Evolutionary conservation across 2,329 filamentous ascomycete species (phyloP), one percentile per base, ranked within the genome.

Genomic region (Mycosphaerella sp.): DNA sequence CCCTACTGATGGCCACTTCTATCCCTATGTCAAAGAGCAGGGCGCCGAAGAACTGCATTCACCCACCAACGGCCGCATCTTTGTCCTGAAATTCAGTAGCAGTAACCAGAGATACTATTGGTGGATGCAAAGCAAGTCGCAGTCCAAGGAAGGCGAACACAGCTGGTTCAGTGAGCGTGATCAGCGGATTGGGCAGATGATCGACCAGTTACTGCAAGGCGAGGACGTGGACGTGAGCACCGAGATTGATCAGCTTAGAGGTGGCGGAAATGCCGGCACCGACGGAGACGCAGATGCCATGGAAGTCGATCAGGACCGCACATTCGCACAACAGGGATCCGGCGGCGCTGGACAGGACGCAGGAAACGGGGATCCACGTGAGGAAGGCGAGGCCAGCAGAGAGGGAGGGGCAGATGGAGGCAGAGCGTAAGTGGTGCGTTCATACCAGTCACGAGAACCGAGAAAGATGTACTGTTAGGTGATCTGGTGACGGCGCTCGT

Each of bases 401-500:
- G 89, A 95, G 72, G 93, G 91, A 54, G 93, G 94, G 68, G 89
- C 89, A 62, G 93, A 97, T 73, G 93, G 94, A 66, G 94, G 88
- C 74, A 84, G 93, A 96, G 93, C 91, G 93, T 98, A 97, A 91
- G 94, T 98, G 45, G 28, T 41, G 37, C 39, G 21, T 41, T 36
- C 36, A 13, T 25, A 17, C 9, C 8, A 34, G 14, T 4, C 18
- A 28, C 17, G 10, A 40, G 16, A 18, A 18, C 28, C 10, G 30
- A 6, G 3, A n/a, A 8, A 2, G 6, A 34, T 34, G 30, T 34
- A 34, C 30, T 34, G 9, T n/a, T 34, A 34, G 30, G 13, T 34
- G 30, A 8, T n/a, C 10, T 34, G 30, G 30, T 12, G 1, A 34
- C 30, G 30, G 28, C 28, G 28, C 10, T 30, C 6, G 28, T 30